Evolutionary conservation across 2,329 filamentous ascomycete species (phyloP), one percentile per base, ranked within the genome.

Genomic region (Phaeosphaeria sp.): DNA sequence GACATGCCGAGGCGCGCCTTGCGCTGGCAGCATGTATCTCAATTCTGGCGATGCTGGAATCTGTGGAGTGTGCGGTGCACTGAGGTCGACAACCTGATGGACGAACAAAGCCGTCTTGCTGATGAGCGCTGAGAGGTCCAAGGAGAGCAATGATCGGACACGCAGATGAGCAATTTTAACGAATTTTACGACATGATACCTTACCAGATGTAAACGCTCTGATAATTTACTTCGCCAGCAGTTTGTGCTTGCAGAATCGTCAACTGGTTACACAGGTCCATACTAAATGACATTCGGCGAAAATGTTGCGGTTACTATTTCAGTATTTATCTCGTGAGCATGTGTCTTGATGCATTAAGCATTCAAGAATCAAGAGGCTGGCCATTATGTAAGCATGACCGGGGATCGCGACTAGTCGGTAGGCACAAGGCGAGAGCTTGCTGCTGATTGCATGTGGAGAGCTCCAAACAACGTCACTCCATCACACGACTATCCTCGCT

Each of bases 21-120:
- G 91, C 71, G 77, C 76, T 58, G 81, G 77, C 13, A 85, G 82
- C 46, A 59, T 67, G 20, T 94, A 92, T 72, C 69, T 88, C 52
- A 94, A 93, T 68, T 83, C 89, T 11, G 86, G 84, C 1, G 90
- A 93, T 73, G 87, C 83, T 62, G 89, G 87, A 6, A 73, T 87
- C 0, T 94, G 91, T 72, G 90, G 90, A 3, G 76, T 91, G 5
- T 94, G 90, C 71, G 88, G 88, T 17, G 46, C 47, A 17, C 46
- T 57, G 13, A 64, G 49, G 42, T 30, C 23, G 11, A 41, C 15
- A n/a, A 17, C 18, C 15, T 50, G 48, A 23, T 13, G 30, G 47
- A 42, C 15, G 15, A 6, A 6, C 9, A 27, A 27, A 4, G 25
- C 25, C 25, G 9, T 27, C 5, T 27, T 27, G 25, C 25, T 9